These are phyloP conservation scores for Picea glauca DNA, from an alignment of 75 land plant genomes.

Conservation along the genomic window DNA sequence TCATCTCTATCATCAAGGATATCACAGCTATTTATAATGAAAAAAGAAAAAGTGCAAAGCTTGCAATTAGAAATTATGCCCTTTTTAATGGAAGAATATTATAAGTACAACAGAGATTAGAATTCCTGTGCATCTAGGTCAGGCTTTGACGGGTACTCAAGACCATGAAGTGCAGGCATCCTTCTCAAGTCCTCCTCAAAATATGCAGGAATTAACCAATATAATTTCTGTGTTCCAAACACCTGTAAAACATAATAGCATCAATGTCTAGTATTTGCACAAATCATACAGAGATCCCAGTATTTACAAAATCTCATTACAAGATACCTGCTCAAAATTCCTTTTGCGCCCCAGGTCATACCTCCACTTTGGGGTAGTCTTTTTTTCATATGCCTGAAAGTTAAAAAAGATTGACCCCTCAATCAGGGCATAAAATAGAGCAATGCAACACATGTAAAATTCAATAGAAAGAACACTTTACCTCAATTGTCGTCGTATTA, in stretches of 20 bases:
- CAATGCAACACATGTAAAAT: no score
- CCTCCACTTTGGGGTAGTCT: constrained; percentile 20
- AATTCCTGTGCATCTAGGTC: constrained; percentile 31
- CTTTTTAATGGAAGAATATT: no score
- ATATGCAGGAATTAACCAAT: constrained; percentile 63
- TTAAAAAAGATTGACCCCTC: no score
- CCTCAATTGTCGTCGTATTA: constrained; percentile 87
- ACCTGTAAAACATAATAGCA: constrained; percentile 34
- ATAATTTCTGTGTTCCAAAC: constrained; percentile 51
- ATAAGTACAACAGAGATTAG: no score
- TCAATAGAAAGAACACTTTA: constrained; percentile 13
- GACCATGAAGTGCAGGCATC: constrained; percentile 59
- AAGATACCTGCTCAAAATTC: constrained; percentile 32
- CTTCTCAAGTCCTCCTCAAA: constrained; percentile 57
- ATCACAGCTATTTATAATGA: no score
- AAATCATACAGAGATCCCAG: no score
- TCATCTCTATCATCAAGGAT: no score
- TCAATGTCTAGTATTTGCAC: no score
- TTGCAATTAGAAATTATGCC: no score
- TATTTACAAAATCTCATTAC: no score
- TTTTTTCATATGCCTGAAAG: constrained; percentile 32
- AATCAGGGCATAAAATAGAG: no score
- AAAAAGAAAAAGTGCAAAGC: no score
- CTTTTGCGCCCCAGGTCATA: constrained; percentile 29
- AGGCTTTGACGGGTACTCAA: constrained; percentile 60